Evolutionary conservation across 306 rosid species (phyloP).

Genomic region (Luffa acutangula): DNA sequence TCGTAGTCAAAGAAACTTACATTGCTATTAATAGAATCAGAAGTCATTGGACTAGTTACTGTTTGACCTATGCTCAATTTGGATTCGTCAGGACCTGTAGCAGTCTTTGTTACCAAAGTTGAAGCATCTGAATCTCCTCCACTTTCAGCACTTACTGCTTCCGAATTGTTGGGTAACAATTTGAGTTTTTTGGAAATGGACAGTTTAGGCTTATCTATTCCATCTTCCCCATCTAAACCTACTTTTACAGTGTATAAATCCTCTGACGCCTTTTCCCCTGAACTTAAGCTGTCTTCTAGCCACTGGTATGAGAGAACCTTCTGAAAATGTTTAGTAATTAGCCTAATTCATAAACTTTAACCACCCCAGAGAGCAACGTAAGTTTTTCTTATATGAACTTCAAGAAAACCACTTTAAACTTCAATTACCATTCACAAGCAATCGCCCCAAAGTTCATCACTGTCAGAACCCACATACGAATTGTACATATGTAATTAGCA

Average conservation of each 20-base stretch:
- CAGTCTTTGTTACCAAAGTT: slow-evolving; percentile 9
- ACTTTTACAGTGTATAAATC: slow-evolving; percentile 40
- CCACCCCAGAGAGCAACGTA: not conserved
- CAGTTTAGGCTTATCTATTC: slow-evolving; percentile 21
- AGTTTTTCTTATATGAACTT: not conserved
- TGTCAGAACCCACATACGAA: not conserved
- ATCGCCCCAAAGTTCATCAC: not conserved
- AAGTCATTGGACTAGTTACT: slow-evolving; percentile 16
- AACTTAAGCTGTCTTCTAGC: slow-evolving; percentile 77
- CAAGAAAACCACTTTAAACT: not conserved
- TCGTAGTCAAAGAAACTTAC: slow-evolving; percentile 24
- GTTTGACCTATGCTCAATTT: slow-evolving; percentile 10
- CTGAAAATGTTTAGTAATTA: slow-evolving; percentile 22
- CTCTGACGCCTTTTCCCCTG: slow-evolving; percentile 61
- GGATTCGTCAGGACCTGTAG: slow-evolving; percentile 20
- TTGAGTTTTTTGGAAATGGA: slow-evolving; percentile 35
- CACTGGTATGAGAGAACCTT: slow-evolving; percentile 54
- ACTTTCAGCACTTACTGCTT: slow-evolving; percentile 16
- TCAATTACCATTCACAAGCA: not conserved
- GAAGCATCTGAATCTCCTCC: slow-evolving; percentile 11
- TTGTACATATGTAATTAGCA: not conserved
- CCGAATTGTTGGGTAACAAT: slow-evolving; percentile 21
- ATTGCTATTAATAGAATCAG: slow-evolving; percentile 27
- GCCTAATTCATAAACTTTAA: not conserved
- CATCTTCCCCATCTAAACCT: slow-evolving; percentile 24